phyloP scores from a whole-genome alignment of 192 early-diverging fungal species.

The Backusella liffmaniae region DNA sequence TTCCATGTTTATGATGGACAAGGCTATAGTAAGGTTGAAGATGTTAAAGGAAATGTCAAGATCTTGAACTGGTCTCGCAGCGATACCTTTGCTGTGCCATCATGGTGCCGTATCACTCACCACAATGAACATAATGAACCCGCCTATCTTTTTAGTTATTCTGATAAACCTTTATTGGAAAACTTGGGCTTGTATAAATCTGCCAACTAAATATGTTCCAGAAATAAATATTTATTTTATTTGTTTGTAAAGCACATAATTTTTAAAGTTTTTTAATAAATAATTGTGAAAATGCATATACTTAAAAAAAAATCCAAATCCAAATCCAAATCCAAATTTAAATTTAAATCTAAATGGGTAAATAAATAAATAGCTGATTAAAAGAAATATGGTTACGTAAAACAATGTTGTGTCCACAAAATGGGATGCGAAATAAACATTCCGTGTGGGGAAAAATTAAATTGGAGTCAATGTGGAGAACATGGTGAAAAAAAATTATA shows the following conservation, averaged over 20 bases:
- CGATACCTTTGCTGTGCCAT: slow-evolving; percentile 11
- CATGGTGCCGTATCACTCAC: neutral
- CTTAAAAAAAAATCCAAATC: neutral
- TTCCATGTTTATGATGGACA: slow-evolving; percentile 14
- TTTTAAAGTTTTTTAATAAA: neutral
- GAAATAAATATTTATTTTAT: neutral
- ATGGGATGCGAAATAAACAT: neutral
- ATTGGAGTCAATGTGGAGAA: neutral
- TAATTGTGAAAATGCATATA: neutral
- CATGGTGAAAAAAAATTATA: neutral
- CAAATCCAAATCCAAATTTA: no score
- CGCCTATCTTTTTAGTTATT: slow-evolving; percentile 14
- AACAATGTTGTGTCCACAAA: neutral
- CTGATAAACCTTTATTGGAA: slow-evolving; percentile 15
- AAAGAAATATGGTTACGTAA: neutral
- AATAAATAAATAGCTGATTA: no score
- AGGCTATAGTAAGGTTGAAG: slow-evolving; percentile 4
- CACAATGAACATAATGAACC: neutral
- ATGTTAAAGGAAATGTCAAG: slow-evolving; percentile 6
- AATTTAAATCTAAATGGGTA: neutral
- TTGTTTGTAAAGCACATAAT: neutral
- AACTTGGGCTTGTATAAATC: slow-evolving; percentile 10
- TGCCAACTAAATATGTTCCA: neutral
- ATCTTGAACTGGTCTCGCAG: slow-evolving; percentile 5
- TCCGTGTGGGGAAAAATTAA: neutral